A percentile compares a stretch with the other conserved stretches of the same genome.
Conservation (phyloP, 495 filamentous ascomycete genomes). For the Lasiosphaeris hirsuta region DNA sequence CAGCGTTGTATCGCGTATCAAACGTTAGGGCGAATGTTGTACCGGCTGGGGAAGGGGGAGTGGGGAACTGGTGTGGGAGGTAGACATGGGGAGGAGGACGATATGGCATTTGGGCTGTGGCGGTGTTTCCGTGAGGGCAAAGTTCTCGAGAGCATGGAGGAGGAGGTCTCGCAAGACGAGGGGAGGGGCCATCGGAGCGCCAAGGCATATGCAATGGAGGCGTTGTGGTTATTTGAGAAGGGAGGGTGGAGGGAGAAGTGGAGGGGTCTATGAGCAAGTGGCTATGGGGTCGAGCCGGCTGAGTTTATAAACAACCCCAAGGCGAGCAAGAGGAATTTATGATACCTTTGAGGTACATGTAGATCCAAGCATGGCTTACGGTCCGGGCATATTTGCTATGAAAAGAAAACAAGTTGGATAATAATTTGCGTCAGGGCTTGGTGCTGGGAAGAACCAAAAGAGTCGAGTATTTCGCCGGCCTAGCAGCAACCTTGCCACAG, state of each 20-base stretch:
- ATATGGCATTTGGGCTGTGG: conserved; percentile 63
- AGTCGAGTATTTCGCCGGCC: too few species aligned
- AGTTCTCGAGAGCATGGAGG: conserved; percentile 68
- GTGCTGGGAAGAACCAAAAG: too few species aligned
- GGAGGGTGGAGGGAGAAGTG: conserved; percentile 60
- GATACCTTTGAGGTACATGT: too few species aligned
- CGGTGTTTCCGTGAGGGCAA: conserved; percentile 69
- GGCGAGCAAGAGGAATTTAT: too few species aligned
- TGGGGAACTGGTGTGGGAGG: conserved; percentile 64
- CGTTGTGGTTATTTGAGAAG: conserved; percentile 86
- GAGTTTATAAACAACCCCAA: too few species aligned
- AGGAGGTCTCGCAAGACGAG: conserved; percentile 55
- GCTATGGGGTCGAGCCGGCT: neutral
- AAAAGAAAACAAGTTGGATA: too few species aligned
- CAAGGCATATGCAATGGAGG: conserved; percentile 80
- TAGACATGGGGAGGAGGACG: conserved; percentile 45
- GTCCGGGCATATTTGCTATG: too few species aligned
- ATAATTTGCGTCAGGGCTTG: too few species aligned
- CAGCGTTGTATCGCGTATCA: conserved; percentile 93
- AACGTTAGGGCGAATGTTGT: conserved; percentile 80
- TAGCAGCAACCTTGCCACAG: too few species aligned
- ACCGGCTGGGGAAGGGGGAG: conserved; percentile 73
- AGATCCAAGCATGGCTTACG: too few species aligned
- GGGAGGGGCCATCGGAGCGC: conserved; percentile 57
- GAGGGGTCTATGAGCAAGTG: conserved; percentile 22